A percentile compares a stretch with the other conserved stretches of the same genome.
Conservation (phyloP, 495 filamentous ascomycete genomes). For the Monascus purpureus region DNA sequence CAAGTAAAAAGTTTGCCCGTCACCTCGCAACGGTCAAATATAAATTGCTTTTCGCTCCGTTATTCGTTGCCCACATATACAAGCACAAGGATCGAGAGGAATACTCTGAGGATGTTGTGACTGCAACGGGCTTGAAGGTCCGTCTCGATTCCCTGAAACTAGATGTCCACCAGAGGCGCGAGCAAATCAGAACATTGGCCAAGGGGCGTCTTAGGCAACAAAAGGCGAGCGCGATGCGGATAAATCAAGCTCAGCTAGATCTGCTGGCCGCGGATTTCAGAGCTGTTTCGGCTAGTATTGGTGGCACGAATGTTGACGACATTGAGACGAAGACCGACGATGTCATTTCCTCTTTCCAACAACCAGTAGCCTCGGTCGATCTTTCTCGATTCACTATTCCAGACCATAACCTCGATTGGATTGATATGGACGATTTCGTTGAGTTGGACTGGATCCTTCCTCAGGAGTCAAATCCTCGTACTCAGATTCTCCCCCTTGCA, state of each 20-base stretch:
- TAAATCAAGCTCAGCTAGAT: slow-evolving; percentile 86
- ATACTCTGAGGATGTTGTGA: slow-evolving; percentile 62
- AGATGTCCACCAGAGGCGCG: slow-evolving; percentile 86
- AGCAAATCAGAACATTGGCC: slow-evolving; percentile 72
- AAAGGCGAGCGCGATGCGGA: slow-evolving; percentile 82
- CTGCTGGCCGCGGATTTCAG: slow-evolving; percentile 85
- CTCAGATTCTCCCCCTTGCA: slow-evolving; percentile 81
- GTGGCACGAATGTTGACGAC: slow-evolving; percentile 59
- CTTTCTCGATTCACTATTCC: slow-evolving; percentile 86
- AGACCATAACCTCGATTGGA: slow-evolving; percentile 87
- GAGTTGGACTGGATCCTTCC: slow-evolving; percentile 94
- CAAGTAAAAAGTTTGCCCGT: slow-evolving; percentile 94
- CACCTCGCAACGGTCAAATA: slow-evolving; percentile 97
- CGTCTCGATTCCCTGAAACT: slow-evolving; percentile 91
- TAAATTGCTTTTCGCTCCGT: slow-evolving; percentile 76
- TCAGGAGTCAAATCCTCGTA: slow-evolving; percentile 78
- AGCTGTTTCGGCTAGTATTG: slow-evolving; percentile 83
- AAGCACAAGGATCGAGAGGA: slow-evolving; percentile 96
- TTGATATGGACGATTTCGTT: slow-evolving; percentile 99
- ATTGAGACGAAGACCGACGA: slow-evolving; percentile 47
- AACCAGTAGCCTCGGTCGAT: slow-evolving; percentile 42
- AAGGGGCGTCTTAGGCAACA: slow-evolving; percentile 56
- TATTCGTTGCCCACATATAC: slow-evolving; percentile 94
- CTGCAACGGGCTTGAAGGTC: slow-evolving; percentile 87
- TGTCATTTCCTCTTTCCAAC: slow-evolving; percentile 41